phyloP scores from a whole-genome alignment of 768 basidiomycete species.

The Russula dissimulans region DNA sequence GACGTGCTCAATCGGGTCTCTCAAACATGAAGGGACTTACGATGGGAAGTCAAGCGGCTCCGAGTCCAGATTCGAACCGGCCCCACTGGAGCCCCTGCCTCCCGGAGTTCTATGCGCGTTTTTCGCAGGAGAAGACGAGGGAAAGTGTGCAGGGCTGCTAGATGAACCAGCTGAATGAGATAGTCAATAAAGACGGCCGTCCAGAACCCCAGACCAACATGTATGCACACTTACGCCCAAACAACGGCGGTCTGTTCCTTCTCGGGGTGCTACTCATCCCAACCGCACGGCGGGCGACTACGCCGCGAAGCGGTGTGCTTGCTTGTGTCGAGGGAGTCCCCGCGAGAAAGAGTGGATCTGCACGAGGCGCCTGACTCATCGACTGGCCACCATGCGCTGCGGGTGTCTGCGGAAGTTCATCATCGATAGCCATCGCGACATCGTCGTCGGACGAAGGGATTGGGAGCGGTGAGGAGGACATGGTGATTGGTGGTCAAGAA shows the following conservation, averaged over 20 bases:
- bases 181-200: neutral
- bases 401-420: slow-evolving; percentile 16
- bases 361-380: slow-evolving; percentile 23
- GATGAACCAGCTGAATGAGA: slow-evolving; percentile 11
- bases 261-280: slow-evolving; percentile 16
- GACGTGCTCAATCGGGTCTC: neutral
- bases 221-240: slow-evolving; percentile 12
- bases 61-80: slow-evolving; percentile 30
- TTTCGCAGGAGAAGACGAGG: slow-evolving; percentile 23
- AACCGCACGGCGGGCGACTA: slow-evolving; percentile 16
- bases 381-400: slow-evolving; percentile 26
- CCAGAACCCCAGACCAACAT: neutral
- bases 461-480: slow-evolving; percentile 20
- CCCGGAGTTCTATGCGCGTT: slow-evolving; percentile 20
- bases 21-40: slow-evolving; percentile 30
- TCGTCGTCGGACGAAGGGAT: slow-evolving; percentile 19
- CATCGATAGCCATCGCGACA: slow-evolving; percentile 10
- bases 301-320: slow-evolving; percentile 12
- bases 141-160: slow-evolving; percentile 27
- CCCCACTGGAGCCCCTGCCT: slow-evolving; percentile 16
- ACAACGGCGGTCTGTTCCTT: slow-evolving; percentile 19
- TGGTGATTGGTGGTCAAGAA: neutral
- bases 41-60: slow-evolving; percentile 67
- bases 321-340: slow-evolving; percentile 17
- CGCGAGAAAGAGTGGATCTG: slow-evolving; percentile 15